Base-by-base conservation (phyloP, 129 eudicot species). In the Erigeron canadensis region DNA sequence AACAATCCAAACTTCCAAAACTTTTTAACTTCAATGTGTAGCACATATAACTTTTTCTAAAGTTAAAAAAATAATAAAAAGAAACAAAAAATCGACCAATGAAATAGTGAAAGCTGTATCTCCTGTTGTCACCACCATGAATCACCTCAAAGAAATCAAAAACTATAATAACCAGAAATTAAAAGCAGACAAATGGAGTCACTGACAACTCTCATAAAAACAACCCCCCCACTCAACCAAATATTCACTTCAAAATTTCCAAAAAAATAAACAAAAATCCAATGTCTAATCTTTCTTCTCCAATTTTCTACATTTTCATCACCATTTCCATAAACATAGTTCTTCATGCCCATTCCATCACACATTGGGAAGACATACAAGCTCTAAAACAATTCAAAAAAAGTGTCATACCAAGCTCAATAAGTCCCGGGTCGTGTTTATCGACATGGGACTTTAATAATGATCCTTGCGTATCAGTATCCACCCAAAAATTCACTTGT, bases 391-490 rank as follows among this genome's bases (percentile, higher is more conserved):
- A 82, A 48, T 81, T 95, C 84, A 79, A 79, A 58, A 60, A 48
- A 48, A 64, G 75, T 38, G 58, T 95, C 66, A n/a, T 71, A 40
- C 81, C 82, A 13, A 50, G 28, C 82, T 84, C 99, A 10, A 39
- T 84, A 41, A 68, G 50, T 23, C 93, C 86, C 0, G 94, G 91
- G 43, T 95, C 99, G 2, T 95, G 97, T 65, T 11, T 95, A 12
- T 63, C 79, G 67, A 84, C 99, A 6, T 95, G 99, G 99, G 97
- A 95, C 73, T 95, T 95, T 83, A 10, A 83, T 53, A 18, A 74
- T 18, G 99, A 95, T 85, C 99, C 99, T 0, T 95, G 99, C 21
- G 97, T 87, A 71, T 69, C 62, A 18, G 84, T 95, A 64, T 86
- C 80, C 80, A 43, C 79, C 19, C 84, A 86, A 2, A 79, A 70